These are phyloP conservation scores for Lipomyces lipofer DNA, from an alignment of 805 yeast species.

Conservation along the genomic window DNA sequence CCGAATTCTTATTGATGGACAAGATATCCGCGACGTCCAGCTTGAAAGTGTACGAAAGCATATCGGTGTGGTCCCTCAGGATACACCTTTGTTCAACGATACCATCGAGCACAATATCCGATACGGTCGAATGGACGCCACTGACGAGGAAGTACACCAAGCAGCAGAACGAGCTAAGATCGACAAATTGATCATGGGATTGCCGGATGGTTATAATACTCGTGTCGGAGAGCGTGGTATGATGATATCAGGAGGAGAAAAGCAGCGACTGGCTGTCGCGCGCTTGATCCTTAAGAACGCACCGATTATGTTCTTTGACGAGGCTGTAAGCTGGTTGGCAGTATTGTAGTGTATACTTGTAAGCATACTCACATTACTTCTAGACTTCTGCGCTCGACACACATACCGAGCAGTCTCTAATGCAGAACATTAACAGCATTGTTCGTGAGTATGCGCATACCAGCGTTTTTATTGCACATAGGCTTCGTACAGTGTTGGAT, in stretches of 20 bases:
- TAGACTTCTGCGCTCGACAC: constrained; percentile 96
- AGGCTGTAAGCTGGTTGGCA: constrained; percentile 63
- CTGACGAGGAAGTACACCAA: constrained; percentile 64
- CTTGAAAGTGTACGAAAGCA: constrained; percentile 70
- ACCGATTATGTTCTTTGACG: constrained; percentile 92
- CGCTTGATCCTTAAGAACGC: constrained; percentile 82
- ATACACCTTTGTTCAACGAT: constrained; percentile 92
- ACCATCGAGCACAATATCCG: constrained; percentile 83
- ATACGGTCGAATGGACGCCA: constrained; percentile 76
- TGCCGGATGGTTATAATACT: constrained; percentile 84
- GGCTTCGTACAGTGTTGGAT: constrained; percentile 91
- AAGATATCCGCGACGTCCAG: constrained; percentile 74
- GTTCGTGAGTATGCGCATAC: constrained; percentile 64
- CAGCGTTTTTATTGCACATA: constrained; percentile 88
- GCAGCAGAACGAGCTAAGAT: constrained; percentile 74
- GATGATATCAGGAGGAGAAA: constrained; percentile 99
- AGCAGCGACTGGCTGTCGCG: constrained; percentile 92
- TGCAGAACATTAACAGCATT: constrained; percentile 69
- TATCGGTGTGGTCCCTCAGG: constrained; percentile 96
- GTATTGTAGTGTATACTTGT: too few relatives aligned
- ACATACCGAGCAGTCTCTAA: constrained; percentile 84
- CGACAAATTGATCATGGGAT: constrained; percentile 56
- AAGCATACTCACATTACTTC: too few relatives aligned
- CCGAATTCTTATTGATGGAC: constrained; percentile 80
- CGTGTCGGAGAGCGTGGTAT: constrained; percentile 94